Base-by-base conservation (phyloP, 192 early-diverging fungal genomes). In the Umbelopsis ramanniana region DNA sequence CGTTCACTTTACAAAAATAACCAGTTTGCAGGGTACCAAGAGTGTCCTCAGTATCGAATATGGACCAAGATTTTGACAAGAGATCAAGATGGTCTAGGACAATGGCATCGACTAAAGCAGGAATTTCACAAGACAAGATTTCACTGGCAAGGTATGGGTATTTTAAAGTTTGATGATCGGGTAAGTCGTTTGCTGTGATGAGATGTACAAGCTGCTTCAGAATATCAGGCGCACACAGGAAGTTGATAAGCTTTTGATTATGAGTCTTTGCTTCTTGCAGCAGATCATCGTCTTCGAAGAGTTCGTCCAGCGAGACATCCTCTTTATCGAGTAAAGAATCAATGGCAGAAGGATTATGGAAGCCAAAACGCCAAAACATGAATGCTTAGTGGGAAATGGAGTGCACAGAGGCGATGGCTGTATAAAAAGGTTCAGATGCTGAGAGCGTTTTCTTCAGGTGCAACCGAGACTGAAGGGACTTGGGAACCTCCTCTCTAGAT, bases 361-460 rank as follows among this genome's bases (percentile, higher is more conserved):
- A 93, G 14, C 97, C 96, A 76, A 98, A 97, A 52, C 95, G 90
- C 94, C 94, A 96, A 81, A 94, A 93, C 94, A 96, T 96, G 69
- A 63, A 52, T 33, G 69, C 29, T 52, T 63, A 35, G 35, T 63
- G 26, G 23, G 57, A 63, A 29, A 33, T 63, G 57, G 48, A 63
- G 12, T 37, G 57, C 57, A 37, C 57, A 35, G 40, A 63, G 33
- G 57, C 57, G 57, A 63, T 19, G 57, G 57, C 29, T 11, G 40
- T 43, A 14, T 37, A 33, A 63, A 37, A 19, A 11, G 57, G 26
- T 29, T 22, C 12, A 63, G 57, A 63, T 63, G 57, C 57, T 37
- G 33, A 63, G 15, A 19, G 33, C 33, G 15, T 63, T 14, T 37
- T 19, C 57, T 63, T 5, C 57, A 63, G 29, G 10, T 19, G 17